Conservation (phyloP, 1,284 basidiomycete genomes). For the Moesziomyces parantarcticus region DNA sequence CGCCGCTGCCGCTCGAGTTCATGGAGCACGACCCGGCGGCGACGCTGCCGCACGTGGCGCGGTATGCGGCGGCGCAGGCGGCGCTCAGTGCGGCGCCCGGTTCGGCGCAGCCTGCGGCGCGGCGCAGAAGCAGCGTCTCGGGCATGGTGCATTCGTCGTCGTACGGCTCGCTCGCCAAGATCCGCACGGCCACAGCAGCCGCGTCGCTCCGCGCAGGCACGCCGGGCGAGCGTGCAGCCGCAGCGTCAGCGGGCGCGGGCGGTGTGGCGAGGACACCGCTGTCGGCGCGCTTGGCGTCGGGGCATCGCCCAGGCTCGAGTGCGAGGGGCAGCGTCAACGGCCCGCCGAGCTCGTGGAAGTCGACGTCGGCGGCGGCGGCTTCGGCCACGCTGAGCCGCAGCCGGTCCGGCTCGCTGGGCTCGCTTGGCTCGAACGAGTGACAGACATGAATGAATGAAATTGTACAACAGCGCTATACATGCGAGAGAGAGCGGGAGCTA, state of each 20-base stretch:
- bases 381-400: slow-evolving; percentile 73
- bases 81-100: background rate
- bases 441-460: no score
- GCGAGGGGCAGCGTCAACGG: slow-evolving; percentile 30
- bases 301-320: slow-evolving; percentile 19
- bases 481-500: background rate
- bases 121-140: slow-evolving; percentile 33
- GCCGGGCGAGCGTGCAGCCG: background rate
- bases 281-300: slow-evolving; percentile 21
- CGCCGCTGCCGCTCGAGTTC: slow-evolving; percentile 48
- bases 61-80: slow-evolving; percentile 28
- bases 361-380: background rate
- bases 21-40: slow-evolving; percentile 58
- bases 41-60: slow-evolving; percentile 39
- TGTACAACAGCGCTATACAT: no score
- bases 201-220: slow-evolving; percentile 19
- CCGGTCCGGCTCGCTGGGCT: slow-evolving; percentile 79
- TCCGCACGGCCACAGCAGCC: slow-evolving; percentile 12
- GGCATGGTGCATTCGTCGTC: slow-evolving; percentile 23
- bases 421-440: background rate
- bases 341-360: slow-evolving; percentile 45
- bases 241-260: background rate
- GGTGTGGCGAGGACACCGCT: slow-evolving; percentile 19
- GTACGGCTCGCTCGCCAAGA: slow-evolving; percentile 34
- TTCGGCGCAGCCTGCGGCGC: slow-evolving; percentile 8